A percentile compares a stretch with the other conserved stretches of the same genome.
Evolutionary conservation across 805 yeast genomes (phyloP).

Genomic region (Ogataea paraovalis): DNA sequence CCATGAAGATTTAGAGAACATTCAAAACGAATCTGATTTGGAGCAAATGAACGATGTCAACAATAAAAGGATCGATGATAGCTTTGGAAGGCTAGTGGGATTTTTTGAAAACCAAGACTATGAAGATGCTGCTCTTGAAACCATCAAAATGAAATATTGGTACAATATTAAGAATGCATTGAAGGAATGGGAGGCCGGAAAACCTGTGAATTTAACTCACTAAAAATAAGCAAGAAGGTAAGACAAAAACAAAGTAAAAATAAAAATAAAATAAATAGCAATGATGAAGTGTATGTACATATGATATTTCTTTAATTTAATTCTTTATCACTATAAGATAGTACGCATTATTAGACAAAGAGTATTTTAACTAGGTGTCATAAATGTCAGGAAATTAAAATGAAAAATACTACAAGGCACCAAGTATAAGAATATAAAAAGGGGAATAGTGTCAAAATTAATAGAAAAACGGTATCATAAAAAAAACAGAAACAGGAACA

Average conservation of each 20-base stretch:
- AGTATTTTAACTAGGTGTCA: too few relatives aligned
- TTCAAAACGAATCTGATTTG: constrained; percentile 56
- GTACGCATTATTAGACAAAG: too few relatives aligned
- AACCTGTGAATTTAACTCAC: constrained; percentile 62
- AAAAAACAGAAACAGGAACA: neutral
- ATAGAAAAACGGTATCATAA: too few relatives aligned
- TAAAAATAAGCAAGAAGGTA: neutral
- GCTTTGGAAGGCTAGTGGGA: constrained; percentile 42
- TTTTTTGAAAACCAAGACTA: constrained; percentile 48
- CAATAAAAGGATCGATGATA: constrained; percentile 45
- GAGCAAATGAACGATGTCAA: constrained; percentile 51
- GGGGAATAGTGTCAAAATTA: neutral
- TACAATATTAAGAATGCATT: constrained; percentile 68
- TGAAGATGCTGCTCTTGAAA: constrained; percentile 57
- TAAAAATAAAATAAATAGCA: too few relatives aligned
- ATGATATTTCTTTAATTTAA: too few relatives aligned
- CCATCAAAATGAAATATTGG: constrained; percentile 82
- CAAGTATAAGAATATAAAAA: neutral
- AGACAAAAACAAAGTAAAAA: neutral
- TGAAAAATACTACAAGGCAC: too few relatives aligned
- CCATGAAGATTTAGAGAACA: constrained; percentile 76
- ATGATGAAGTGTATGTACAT: too few relatives aligned
- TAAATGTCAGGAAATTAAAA: too few relatives aligned
- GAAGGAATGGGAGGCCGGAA: constrained; percentile 74
- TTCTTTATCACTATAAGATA: too few relatives aligned